A percentile compares a stretch with the other conserved stretches of the same genome.
Evolutionary conservation across 2,329 filamentous ascomycete genomes (phyloP).

Genomic region (Fusarium subtropicale): DNA sequence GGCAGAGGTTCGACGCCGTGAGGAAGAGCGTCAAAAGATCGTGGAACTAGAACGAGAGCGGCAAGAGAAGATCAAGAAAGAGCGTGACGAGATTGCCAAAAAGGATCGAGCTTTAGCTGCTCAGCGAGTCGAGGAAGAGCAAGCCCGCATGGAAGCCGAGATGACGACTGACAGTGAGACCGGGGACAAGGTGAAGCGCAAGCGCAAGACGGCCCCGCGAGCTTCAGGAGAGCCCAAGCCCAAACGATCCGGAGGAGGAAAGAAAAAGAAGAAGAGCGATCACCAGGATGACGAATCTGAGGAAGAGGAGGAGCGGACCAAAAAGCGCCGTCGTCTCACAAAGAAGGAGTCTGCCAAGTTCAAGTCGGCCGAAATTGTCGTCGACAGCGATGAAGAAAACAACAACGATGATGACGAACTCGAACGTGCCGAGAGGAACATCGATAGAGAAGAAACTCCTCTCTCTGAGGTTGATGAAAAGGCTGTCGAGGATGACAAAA

Average conservation of each 20-base stretch:
- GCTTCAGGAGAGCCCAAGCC: constrained; percentile 57
- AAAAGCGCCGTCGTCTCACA: constrained; percentile 71
- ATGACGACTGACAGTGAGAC: constrained; percentile 85
- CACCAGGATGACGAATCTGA: constrained; percentile 59
- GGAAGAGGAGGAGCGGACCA: constrained; percentile 61
- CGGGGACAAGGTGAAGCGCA: constrained; percentile 82
- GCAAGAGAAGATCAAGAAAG: constrained; percentile 84
- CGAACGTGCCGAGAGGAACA: constrained; percentile 59
- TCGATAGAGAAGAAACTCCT: constrained; percentile 54
- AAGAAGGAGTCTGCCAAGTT: constrained; percentile 71
- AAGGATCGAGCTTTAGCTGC: constrained; percentile 79
- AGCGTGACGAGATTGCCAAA: constrained; percentile 83
- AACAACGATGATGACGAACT: constrained; percentile 56
- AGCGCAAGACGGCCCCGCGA: constrained; percentile 68
- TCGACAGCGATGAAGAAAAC: constrained; percentile 74
- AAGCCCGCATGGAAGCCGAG: constrained; percentile 70
- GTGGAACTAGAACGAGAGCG: constrained; percentile 78
- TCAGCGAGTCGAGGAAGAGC: constrained; percentile 60
- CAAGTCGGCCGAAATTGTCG: constrained; percentile 87
- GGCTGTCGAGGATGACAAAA: constrained; percentile 56
- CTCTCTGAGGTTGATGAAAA: constrained; percentile 54
- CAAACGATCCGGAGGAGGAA: constrained; percentile 66
- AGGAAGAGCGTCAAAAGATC: constrained; percentile 77
- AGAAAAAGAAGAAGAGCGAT: constrained; percentile 55
- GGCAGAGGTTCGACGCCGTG: constrained; percentile 79